Evolutionary conservation across 116 monocot species (phyloP).

Genomic region (Trichopus zeylanicus): DNA sequence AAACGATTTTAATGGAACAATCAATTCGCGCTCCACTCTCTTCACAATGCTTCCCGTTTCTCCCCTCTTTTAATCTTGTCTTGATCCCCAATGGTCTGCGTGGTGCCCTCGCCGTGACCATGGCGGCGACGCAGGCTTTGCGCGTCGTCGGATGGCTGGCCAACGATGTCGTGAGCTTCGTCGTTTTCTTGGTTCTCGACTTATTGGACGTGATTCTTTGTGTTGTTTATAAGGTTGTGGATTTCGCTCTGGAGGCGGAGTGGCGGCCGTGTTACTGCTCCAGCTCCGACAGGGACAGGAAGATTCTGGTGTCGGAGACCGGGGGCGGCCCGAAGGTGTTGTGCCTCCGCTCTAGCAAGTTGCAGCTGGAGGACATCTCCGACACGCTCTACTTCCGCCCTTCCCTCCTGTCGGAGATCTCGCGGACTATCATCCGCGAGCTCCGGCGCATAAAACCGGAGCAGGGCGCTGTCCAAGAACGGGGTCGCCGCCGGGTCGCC

Average conservation of each 20-base stretch:
- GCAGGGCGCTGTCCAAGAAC: too few relatives aligned
- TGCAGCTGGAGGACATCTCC: constrained; percentile 86
- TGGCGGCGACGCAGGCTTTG: constrained; percentile 8
- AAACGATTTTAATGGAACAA: constrained; percentile 53
- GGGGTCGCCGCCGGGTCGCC: too few relatives aligned
- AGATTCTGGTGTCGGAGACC: constrained; percentile 49
- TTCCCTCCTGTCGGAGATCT: constrained; percentile 52
- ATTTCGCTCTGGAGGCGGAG: constrained; percentile 62
- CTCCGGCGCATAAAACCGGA: constrained; percentile 23
- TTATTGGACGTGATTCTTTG: constrained; percentile 66
- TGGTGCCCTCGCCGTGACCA: too few relatives aligned
- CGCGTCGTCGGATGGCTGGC: constrained; percentile 12
- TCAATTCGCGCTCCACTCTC: constrained; percentile 27
- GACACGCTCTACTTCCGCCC: constrained; percentile 69
- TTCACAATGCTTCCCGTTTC: neutral
- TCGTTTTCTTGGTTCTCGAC: constrained; percentile 62
- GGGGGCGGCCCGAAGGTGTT: constrained; percentile 53
- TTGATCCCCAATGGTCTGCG: too few relatives aligned
- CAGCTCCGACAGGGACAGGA: constrained; percentile 33
- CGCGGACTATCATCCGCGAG: constrained; percentile 23
- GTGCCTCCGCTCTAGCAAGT: constrained; percentile 43
- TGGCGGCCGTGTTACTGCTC: constrained; percentile 92
- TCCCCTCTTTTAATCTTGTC: too few relatives aligned
- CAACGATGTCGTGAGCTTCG: constrained; percentile 55
- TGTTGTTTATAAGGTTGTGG: constrained; percentile 56